These are phyloP conservation scores for Cyberlindnera veronae DNA, from an alignment of 805 yeast species.

Conservation along the genomic window DNA sequence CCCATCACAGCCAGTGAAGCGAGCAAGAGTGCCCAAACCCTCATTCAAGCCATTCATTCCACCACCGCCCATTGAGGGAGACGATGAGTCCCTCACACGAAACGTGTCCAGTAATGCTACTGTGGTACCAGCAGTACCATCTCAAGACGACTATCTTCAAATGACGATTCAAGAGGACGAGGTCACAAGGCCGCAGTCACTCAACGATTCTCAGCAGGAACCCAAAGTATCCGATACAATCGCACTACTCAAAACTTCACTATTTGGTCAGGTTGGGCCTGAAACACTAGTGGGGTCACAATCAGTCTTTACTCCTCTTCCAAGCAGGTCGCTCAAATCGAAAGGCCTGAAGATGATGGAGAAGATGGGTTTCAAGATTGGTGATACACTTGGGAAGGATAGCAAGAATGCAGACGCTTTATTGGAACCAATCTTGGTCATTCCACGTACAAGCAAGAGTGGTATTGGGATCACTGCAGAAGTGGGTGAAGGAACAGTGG, in stretches of 20 bases:
- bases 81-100: no score
- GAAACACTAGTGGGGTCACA: background rate
- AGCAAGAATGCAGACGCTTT: slow-evolving; percentile 22
- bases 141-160: slow-evolving; percentile 28
- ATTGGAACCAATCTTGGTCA: slow-evolving; percentile 31
- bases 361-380: slow-evolving; percentile 55
- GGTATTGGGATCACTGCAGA: slow-evolving; percentile 23
- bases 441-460: slow-evolving; percentile 16
- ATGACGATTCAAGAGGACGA: slow-evolving; percentile 20
- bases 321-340: slow-evolving; percentile 27
- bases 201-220: background rate
- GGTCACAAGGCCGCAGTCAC: background rate
- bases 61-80: no score
- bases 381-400: slow-evolving; percentile 40
- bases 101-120: background rate
- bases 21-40: slow-evolving; percentile 15
- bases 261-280: slow-evolving; percentile 19
- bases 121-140: background rate
- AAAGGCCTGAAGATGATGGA: slow-evolving; percentile 51
- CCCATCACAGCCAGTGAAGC: background rate
- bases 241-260: slow-evolving; percentile 15
- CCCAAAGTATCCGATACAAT: slow-evolving; percentile 4
- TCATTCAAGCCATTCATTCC: slow-evolving; percentile 9
- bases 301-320: slow-evolving; percentile 2
- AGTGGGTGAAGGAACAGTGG: slow-evolving; percentile 1